Percentiles rank a stretch among this genome's conserved stretches.
Conservation (phyloP, 345 rosid genomes). For the Eucalyptus fibrosa region DNA sequence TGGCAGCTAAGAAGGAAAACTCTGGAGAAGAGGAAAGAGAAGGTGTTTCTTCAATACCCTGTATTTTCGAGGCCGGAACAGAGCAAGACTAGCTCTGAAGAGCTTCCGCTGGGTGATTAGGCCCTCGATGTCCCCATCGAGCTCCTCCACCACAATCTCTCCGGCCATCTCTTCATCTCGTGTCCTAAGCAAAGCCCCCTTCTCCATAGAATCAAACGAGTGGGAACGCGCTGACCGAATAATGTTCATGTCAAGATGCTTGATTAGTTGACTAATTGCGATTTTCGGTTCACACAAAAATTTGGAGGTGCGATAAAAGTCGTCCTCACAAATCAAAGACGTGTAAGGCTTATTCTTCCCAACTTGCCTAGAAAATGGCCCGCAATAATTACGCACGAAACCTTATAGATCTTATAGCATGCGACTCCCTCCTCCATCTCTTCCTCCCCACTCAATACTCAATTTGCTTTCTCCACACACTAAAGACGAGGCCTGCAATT, state of each 20-base stretch:
- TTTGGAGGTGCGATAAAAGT: background rate
- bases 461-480: background rate
- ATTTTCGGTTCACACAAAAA: background rate
- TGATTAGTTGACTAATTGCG: background rate
- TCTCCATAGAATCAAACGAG: background rate
- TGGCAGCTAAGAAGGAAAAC: background rate
- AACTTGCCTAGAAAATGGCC: background rate
- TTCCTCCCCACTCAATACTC: background rate
- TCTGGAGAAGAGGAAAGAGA: background rate
- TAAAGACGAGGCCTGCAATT: background rate
- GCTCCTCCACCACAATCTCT: background rate
- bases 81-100: background rate
- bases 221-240: too few relatives aligned
- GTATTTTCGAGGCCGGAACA: background rate
- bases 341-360: background rate
- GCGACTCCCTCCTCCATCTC: background rate
- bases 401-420: background rate
- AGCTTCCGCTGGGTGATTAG: background rate
- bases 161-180: background rate
- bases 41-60: background rate
- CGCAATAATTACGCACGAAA: background rate
- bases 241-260: background rate
- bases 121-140: background rate
- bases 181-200: background rate
- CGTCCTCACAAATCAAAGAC: background rate